Conservation (phyloP, 768 basidiomycete species). For the Cystofilobasidium macerans region DNA sequence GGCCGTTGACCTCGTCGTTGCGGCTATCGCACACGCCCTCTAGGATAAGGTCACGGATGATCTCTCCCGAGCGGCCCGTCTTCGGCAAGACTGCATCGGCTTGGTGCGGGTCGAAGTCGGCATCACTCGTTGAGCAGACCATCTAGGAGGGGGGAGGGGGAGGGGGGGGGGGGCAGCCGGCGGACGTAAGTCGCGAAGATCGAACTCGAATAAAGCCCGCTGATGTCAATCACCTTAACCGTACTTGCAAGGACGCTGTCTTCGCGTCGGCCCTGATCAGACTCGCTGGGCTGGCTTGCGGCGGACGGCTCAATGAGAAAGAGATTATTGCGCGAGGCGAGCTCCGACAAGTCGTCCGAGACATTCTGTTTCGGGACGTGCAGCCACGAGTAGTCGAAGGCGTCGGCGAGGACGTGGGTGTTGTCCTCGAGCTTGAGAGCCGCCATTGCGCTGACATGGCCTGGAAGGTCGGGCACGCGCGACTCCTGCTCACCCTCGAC, state of each 20-base stretch:
- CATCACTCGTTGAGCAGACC: background rate
- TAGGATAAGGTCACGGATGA: background rate
- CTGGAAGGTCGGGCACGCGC: constrained; percentile 20
- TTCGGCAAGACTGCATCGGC: background rate
- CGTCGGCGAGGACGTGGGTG: background rate
- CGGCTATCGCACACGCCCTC: background rate
- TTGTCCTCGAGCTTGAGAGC: constrained; percentile 1
- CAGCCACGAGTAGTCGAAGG: constrained; percentile 16
- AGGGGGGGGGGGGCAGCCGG: background rate
- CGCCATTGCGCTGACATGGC: constrained; percentile 8
- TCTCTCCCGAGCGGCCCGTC: too few relatives aligned
- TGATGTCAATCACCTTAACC: constrained; percentile 16
- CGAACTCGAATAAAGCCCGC: too few relatives aligned
- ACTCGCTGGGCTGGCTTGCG: background rate
- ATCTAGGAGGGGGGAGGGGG: background rate
- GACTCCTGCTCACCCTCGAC: background rate
- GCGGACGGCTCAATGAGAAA: constrained; percentile 12
- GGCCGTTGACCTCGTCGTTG: background rate
- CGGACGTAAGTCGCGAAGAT: too few relatives aligned
- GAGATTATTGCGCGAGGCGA: constrained; percentile 1
- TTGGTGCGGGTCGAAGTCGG: background rate
- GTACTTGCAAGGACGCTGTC: background rate
- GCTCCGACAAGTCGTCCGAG: constrained; percentile 21
- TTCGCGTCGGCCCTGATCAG: background rate
- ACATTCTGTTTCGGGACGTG: constrained; percentile 7